Evolutionary conservation across 1,139 yeast species (phyloP).

Genomic region (Scheffersomyces titani): DNA sequence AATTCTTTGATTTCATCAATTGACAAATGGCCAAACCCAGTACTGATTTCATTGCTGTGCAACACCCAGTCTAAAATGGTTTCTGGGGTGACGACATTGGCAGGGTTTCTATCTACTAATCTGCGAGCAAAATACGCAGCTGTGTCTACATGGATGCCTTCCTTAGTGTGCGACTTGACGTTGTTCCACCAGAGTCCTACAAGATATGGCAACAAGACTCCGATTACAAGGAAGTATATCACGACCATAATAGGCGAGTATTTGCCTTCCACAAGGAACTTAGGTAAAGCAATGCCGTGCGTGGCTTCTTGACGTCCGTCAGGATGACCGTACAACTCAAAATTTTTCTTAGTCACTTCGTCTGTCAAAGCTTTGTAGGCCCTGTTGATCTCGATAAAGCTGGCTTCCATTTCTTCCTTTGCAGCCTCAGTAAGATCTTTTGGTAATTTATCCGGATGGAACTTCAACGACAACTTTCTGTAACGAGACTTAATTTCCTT

Average conservation of each 20-base stretch:
- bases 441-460: conserved; percentile 91
- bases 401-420: conserved; percentile 63
- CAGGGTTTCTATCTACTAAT: conserved; percentile 74
- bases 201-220: conserved; percentile 71
- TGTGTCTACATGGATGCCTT: conserved; percentile 80
- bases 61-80: conserved; percentile 65
- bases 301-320: conserved; percentile 94
- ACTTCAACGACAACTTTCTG: conserved; percentile 81
- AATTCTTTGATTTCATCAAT: conserved; percentile 50
- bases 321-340: conserved; percentile 89
- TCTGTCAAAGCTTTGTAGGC: conserved; percentile 97
- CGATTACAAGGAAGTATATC: conserved; percentile 70
- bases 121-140: conserved; percentile 71
- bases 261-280: conserved; percentile 83
- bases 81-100: conserved; percentile 62
- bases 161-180: conserved; percentile 77
- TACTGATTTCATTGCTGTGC: conserved; percentile 61
- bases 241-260: conserved; percentile 68
- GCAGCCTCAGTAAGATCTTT: conserved; percentile 62
- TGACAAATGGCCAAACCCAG: conserved; percentile 39
- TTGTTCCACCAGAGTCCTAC: conserved; percentile 92
- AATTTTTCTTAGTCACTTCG: conserved; percentile 80
- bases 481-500: conserved; percentile 79
- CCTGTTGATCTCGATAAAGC: conserved; percentile 78
- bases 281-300: conserved; percentile 97